A percentile compares a stretch with the other conserved stretches of the same genome.
These are phyloP conservation scores for Bipolaris victoriae DNA, from an alignment of 2,329 filamentous ascomycete genomes.

Conservation along the genomic window DNA sequence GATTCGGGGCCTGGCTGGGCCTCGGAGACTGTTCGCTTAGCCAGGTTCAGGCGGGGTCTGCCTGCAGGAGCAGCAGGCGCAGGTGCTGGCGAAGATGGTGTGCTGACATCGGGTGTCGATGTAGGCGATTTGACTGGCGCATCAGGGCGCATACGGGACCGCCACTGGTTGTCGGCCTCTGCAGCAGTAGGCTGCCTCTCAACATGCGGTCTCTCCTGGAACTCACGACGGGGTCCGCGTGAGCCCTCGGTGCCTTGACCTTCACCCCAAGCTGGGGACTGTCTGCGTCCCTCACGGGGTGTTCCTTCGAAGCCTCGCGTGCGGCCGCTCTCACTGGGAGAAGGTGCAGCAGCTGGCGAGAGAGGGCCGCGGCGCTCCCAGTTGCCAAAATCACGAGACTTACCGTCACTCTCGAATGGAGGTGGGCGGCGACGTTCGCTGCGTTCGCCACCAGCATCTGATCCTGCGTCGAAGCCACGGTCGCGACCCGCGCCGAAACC, in stretches of 20 bases:
- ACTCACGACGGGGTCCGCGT: conserved; percentile 77
- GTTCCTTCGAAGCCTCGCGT: conserved; percentile 58
- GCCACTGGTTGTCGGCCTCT: conserved; percentile 93
- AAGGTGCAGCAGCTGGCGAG: conserved; percentile 66
- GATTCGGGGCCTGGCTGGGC: conserved; percentile 58
- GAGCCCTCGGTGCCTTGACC: conserved; percentile 75
- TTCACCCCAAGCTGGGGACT: conserved; percentile 77
- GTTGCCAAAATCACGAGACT: conserved; percentile 79
- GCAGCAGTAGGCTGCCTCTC: conserved; percentile 83
- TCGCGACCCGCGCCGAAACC: conserved; percentile 48
- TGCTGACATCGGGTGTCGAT: conserved; percentile 74
- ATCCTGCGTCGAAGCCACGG: conserved; percentile 60
- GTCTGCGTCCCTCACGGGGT: conserved; percentile 48
- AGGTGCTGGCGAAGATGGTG: conserved; percentile 75
- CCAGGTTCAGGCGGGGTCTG: conserved; percentile 84
- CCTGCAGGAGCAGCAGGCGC: conserved; percentile 63
- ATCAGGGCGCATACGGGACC: conserved; percentile 88
- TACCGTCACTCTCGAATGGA: conserved; percentile 72
- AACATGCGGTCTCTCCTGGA: conserved; percentile 63
- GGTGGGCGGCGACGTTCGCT: conserved; percentile 69
- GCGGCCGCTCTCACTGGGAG: conserved; percentile 63
- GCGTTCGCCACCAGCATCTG: conserved; percentile 65
- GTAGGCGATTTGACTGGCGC: conserved; percentile 65
- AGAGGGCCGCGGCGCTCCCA: conserved; percentile 96
- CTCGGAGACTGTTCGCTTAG: conserved; percentile 90